Base-by-base conservation (phyloP, 164 flowering plant genomes). In the Nelumbo lutea region DNA sequence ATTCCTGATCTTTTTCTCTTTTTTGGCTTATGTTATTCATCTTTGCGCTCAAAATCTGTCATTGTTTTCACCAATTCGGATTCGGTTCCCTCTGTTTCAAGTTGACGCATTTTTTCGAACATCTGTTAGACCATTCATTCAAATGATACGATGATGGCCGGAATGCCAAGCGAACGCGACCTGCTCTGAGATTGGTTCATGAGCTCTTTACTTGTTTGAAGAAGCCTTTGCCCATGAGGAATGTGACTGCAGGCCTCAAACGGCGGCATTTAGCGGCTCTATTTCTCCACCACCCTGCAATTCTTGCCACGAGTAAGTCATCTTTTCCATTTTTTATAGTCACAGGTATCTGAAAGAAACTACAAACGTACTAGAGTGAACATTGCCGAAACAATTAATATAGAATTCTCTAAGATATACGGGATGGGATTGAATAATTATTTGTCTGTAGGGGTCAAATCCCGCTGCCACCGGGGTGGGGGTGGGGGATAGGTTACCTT, bases 141-240 rank as follows among this genome's bases (percentile, higher is more conserved):
- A 11, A 39, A 38, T 15, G 9, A 6, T 7, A 3, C 7, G 10
- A 6, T 11, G 13, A 38, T 38, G 27, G 27, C 27, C 13, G 42
- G 40, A 59, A 39, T 39, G 61, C 43, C 48, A 38, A 44, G 3
- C 44, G 52, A 7, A 51, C 3, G 7, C 8, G 13, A 39, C 47
- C 2, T 2, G 42, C 58, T 13, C 7, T 47, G 55, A 50, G 38
- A 42, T 39, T 4, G n/a, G 9, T 1, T 46, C 7, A 58, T 15
- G 47, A 59, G 45, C 11, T 15, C 43, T 15, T 7, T 4, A 45
- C 5, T 38, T 52, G 45, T 64, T 55, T 64, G 38, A 51, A 59
- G 42, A 45, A 7, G 50, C 42, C 53, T 4, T 41, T 41, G 53
- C 75, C 61, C 40, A 83, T 85, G 86, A 83, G 80, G 83, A 83